These are phyloP conservation scores for Avena eriantha DNA, from an alignment of 176 grass and related monocot genomes.

Conservation along the genomic window DNA sequence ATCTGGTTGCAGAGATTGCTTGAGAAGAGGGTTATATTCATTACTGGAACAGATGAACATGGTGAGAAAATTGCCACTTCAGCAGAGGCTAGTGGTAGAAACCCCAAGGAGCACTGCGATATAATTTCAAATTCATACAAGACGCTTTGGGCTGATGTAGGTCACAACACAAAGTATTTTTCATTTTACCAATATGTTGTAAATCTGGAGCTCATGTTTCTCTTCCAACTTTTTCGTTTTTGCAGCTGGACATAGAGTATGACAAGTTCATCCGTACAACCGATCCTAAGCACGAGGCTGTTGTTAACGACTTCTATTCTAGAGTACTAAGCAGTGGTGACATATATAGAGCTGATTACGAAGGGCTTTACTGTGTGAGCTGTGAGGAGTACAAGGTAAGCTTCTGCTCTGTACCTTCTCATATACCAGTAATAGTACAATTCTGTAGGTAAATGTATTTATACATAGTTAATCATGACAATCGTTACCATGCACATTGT, in stretches of 20 bases:
- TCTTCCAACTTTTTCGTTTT: constrained; percentile 48
- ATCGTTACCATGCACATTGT: not conserved
- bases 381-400: constrained; percentile 98
- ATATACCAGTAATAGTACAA: not conserved
- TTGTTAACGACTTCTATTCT: constrained; percentile 92
- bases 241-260: constrained; percentile 84
- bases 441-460: constrained; percentile 6
- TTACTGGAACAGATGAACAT: constrained; percentile 97
- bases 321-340: constrained; percentile 87
- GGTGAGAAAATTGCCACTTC: constrained; percentile 92
- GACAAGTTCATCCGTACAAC: constrained; percentile 95
- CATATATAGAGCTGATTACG: constrained; percentile 94
- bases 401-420: constrained; percentile 36
- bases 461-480: not conserved
- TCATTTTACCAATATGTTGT: constrained; percentile 12
- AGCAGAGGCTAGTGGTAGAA: constrained; percentile 75
- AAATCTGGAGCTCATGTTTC: constrained; percentile 33
- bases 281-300: constrained; percentile 74
- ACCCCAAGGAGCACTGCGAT: constrained; percentile 83
- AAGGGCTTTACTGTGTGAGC: constrained; percentile 90
- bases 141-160: constrained; percentile 78
- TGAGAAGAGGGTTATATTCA: constrained; percentile 87
- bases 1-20: constrained; percentile 71
- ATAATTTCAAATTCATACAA: constrained; percentile 78
- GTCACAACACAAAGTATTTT: constrained; percentile 31